A percentile compares a stretch with the other conserved stretches of the same genome.
phyloP scores from a whole-genome alignment of 495 filamentous ascomycete genomes.

The Pyrenula massariospora region DNA sequence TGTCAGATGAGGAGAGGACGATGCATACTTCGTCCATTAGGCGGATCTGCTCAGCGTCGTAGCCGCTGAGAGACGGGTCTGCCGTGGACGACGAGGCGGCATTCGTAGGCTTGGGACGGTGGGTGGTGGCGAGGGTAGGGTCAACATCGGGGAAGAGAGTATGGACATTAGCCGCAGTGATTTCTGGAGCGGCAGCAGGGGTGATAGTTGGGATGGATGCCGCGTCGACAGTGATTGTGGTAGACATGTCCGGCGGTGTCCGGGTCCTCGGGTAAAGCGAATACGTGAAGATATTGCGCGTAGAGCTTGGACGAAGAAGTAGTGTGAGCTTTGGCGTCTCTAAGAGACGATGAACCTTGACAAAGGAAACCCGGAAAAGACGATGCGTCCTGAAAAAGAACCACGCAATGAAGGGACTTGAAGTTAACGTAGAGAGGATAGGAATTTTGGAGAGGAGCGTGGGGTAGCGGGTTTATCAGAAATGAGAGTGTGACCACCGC shows the following conservation, averaged over 20 bases:
- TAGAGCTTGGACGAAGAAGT: too few relatives aligned
- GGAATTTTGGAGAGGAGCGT: too few relatives aligned
- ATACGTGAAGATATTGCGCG: too few relatives aligned
- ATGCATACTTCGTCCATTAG: conserved; percentile 99
- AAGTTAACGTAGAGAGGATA: too few relatives aligned
- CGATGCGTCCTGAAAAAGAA: too few relatives aligned
- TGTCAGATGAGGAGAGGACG: conserved; percentile 82
- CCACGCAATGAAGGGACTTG: too few relatives aligned
- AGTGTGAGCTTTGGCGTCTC: too few relatives aligned
- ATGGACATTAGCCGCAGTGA: conserved; percentile 79
- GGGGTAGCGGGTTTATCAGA: too few relatives aligned
- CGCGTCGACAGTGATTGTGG: conserved; percentile 27
- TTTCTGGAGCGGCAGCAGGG: conserved; percentile 28
- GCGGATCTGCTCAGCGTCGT: conserved; percentile 94
- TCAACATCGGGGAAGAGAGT: conserved; percentile 93
- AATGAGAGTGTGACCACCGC: too few relatives aligned
- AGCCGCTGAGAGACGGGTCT: conserved; percentile 45
- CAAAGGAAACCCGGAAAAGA: too few relatives aligned
- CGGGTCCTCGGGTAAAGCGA: too few relatives aligned
- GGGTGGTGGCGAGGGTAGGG: conserved; percentile 50
- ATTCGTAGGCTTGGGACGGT: conserved; percentile 2
- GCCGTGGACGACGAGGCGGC: conserved; percentile 20
- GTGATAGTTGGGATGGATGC: conserved; percentile 36
- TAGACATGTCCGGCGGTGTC: conserved; percentile 10
- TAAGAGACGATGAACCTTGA: too few relatives aligned